A percentile compares a stretch with the other conserved stretches of the same genome.
Conservation (phyloP, 1,284 basidiomycete species). For the Crepidotus sp. region DNA sequence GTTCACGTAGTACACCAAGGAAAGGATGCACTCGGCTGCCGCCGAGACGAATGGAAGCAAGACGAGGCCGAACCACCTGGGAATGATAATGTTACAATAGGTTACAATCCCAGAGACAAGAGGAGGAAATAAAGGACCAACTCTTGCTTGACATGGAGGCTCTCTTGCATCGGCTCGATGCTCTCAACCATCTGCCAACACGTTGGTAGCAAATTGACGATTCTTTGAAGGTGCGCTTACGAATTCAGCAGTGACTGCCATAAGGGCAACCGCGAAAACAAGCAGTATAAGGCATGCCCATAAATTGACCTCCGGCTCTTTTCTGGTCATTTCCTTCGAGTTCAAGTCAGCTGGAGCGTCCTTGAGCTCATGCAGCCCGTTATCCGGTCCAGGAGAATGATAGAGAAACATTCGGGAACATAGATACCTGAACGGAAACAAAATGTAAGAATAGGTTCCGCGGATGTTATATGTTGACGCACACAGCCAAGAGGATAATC, state of each 20-base stretch:
- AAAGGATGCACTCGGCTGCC: conserved; percentile 41
- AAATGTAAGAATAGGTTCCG: background rate
- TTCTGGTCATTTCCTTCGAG: conserved; percentile 31
- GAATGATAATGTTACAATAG: background rate
- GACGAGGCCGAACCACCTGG: conserved; percentile 56
- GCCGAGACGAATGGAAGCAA: conserved; percentile 62
- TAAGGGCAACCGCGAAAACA: conserved; percentile 41
- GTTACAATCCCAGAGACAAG: background rate
- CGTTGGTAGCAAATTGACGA: background rate
- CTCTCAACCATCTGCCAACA: conserved; percentile 42
- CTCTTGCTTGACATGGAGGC: conserved; percentile 38
- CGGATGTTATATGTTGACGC: conserved; percentile 19
- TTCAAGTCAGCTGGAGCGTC: conserved; percentile 35
- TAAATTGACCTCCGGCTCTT: conserved; percentile 47
- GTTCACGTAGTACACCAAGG: conserved; percentile 5
- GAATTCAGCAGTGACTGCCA: conserved; percentile 59
- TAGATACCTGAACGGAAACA: conserved; percentile 38
- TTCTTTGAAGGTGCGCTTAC: background rate
- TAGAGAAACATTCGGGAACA: conserved; percentile 57
- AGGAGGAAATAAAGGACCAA: background rate
- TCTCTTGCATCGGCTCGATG: conserved; percentile 43
- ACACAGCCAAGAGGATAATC: conserved; percentile 51
- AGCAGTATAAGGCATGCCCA: conserved; percentile 53
- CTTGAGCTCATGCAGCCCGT: conserved; percentile 30
- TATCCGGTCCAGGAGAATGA: conserved; percentile 54